A percentile compares a stretch with the other conserved stretches of the same genome.
Evolutionary conservation across 768 basidiomycete species (phyloP).

Genomic region (Daedaleopsis sinensis): DNA sequence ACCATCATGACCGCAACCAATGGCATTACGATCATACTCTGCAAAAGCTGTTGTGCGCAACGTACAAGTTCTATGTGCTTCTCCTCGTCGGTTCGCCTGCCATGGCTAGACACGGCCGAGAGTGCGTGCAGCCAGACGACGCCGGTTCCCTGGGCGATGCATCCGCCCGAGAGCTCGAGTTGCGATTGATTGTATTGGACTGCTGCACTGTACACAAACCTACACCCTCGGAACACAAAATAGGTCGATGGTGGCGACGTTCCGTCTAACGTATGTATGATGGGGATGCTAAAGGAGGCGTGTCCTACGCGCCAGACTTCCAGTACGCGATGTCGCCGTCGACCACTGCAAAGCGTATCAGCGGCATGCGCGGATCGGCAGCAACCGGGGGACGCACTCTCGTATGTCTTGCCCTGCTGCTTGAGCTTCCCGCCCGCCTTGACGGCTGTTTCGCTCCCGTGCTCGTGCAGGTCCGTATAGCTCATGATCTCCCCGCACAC

Average conservation of each 20-base stretch:
- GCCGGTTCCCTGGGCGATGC: no score
- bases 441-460: conserved; percentile 88
- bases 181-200: not conserved
- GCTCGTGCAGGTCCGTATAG: conserved; percentile 86
- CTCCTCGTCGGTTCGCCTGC: no score
- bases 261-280: not conserved
- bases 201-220: not conserved
- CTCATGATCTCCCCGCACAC: conserved; percentile 97
- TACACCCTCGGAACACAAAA: not conserved
- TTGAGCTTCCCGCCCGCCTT: conserved; percentile 94
- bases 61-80: no score
- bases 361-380: not conserved
- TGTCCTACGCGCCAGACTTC: conserved; percentile 56
- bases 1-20: no score
- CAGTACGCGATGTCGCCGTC: conserved; percentile 94
- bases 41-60: no score
- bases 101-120: no score
- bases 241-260: not conserved
- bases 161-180: no score
- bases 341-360: conserved; percentile 52
- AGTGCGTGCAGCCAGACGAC: no score
- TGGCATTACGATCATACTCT: no score
- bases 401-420: conserved; percentile 97
- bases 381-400: conserved; percentile 58
- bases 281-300: not conserved